Evolutionary conservation across 805 yeast genomes (phyloP).

Genomic region (Barnettozyma sucrosica): DNA sequence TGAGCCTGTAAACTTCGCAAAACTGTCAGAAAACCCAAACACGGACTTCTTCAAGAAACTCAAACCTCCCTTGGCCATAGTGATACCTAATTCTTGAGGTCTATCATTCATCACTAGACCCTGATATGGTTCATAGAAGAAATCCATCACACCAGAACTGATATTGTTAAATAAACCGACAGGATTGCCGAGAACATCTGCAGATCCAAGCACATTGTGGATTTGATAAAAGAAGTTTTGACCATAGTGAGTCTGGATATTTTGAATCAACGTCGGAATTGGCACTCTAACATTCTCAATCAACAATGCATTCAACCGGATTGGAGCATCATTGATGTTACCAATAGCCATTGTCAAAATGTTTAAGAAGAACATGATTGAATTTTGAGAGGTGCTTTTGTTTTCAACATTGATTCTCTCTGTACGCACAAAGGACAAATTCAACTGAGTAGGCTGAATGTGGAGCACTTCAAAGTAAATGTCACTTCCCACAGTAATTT

Average conservation of each 20-base stretch:
- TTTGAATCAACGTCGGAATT: slow-evolving; percentile 59
- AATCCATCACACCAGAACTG: slow-evolving; percentile 92
- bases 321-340: slow-evolving; percentile 94
- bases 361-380: slow-evolving; percentile 73
- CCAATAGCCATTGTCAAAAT: slow-evolving; percentile 95
- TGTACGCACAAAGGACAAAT: slow-evolving; percentile 86
- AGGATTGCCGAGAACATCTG: slow-evolving; percentile 94
- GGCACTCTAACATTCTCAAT: slow-evolving; percentile 90
- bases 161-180: slow-evolving; percentile 92
- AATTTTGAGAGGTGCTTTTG: slow-evolving; percentile 52
- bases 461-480: slow-evolving; percentile 89
- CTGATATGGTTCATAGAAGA: slow-evolving; percentile 95
- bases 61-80: slow-evolving; percentile 91
- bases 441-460: slow-evolving; percentile 84
- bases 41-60: slow-evolving; percentile 93
- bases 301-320: slow-evolving; percentile 77
- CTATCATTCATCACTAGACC: slow-evolving; percentile 92
- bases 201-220: slow-evolving; percentile 91
- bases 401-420: slow-evolving; percentile 69
- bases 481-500: slow-evolving; percentile 54
- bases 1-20: slow-evolving; percentile 89
- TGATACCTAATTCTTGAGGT: slow-evolving; percentile 93
- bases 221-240: slow-evolving; percentile 90
- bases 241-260: slow-evolving; percentile 78
- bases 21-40: slow-evolving; percentile 89